Base-by-base conservation (phyloP, 352 stramenopile species). In the Globisporangium ultimum region DNA sequence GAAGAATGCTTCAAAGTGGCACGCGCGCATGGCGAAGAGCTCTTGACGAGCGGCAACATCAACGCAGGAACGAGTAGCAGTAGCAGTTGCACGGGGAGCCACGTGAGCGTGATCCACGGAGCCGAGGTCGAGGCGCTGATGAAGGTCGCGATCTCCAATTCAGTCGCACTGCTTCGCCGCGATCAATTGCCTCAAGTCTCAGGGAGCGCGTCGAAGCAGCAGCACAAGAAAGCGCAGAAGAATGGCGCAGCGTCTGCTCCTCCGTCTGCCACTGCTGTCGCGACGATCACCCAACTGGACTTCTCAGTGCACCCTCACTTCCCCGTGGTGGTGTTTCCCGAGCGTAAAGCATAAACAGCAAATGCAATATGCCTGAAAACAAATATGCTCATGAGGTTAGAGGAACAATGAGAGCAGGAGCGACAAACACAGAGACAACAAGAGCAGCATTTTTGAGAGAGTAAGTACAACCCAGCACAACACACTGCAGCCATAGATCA, bases 1-100 rank as follows among this genome's bases (percentile, higher is more conserved):
- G 86, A 95, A 54, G 84, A 95, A 60, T 95, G 86, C 45, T 95
- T 93, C 70, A 93, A 92, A 58, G 66, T 74, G 9, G 78, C 78
- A 3, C 83, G 76, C 6, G 49, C 36, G 14, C 70, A 87, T 46
- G 78, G 72, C 10, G 82, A 94, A 43, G 66, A 71, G 53, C 53
- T 88, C 43, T 47, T 93, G 34, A 62, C 48, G 17, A 72, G 78
- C 41, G 53, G 74, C 18, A 61, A 76, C 58, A 66, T 59, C 51
- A 46, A 68, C 40, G 43, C 41, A 3, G 67, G 49, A 15, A 57
- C 60, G 15, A 28, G 40, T 9, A 54, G 48, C 9, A 46, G 18
- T 4, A 64, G 55, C 24, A 65, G 59, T 36, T 45, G 21, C 17
- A 48, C 52, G 15, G 50, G 53, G 4, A 50, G 47, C 18, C 49